These are phyloP conservation scores for Zopfia rhizophila DNA, from an alignment of 2,329 filamentous ascomycete species.

Conservation along the genomic window DNA sequence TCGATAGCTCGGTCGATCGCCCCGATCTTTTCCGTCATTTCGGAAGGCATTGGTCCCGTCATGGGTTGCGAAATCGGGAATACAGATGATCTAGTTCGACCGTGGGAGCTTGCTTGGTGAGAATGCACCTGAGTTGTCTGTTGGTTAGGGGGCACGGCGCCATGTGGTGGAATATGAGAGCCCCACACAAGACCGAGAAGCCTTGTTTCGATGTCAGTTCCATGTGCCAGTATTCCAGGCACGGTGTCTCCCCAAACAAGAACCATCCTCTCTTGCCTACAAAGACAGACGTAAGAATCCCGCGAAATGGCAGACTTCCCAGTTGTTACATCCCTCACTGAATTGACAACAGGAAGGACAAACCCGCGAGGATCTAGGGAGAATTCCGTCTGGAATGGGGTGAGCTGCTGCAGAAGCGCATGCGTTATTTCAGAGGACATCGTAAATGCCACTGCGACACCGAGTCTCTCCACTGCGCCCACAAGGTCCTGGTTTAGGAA, in stretches of 20 bases:
- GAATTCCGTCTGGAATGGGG: constrained; percentile 56
- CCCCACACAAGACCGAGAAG: constrained; percentile 54
- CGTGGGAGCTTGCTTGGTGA: constrained; percentile 20
- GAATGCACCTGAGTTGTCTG: constrained; percentile 21
- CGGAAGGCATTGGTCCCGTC: constrained; percentile 23
- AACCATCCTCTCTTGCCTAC: constrained; percentile 75
- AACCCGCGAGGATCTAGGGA: constrained; percentile 51
- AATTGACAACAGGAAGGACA: constrained; percentile 59
- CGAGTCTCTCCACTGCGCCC: constrained; percentile 57
- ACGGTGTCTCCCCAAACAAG: constrained; percentile 85
- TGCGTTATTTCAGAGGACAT: constrained; percentile 61
- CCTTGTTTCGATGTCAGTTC: constrained; percentile 77
- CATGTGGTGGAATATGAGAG: constrained; percentile 30
- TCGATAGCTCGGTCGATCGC: constrained; percentile 36
- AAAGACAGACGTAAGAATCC: constrained; percentile 83
- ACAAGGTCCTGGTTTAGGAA: constrained; percentile 52
- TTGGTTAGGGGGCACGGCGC: constrained; percentile 18
- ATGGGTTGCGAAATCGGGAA: constrained; percentile 36
- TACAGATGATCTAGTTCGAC: constrained; percentile 23
- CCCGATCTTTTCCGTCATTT: constrained; percentile 39
- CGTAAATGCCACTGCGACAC: constrained; percentile 60
- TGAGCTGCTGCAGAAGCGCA: constrained; percentile 56
- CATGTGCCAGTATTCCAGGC: constrained; percentile 73
- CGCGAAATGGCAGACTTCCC: constrained; percentile 64
- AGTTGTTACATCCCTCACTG: constrained; percentile 52